Conservation (phyloP, 768 basidiomycete genomes). For the Amanita thiersii region DNA sequence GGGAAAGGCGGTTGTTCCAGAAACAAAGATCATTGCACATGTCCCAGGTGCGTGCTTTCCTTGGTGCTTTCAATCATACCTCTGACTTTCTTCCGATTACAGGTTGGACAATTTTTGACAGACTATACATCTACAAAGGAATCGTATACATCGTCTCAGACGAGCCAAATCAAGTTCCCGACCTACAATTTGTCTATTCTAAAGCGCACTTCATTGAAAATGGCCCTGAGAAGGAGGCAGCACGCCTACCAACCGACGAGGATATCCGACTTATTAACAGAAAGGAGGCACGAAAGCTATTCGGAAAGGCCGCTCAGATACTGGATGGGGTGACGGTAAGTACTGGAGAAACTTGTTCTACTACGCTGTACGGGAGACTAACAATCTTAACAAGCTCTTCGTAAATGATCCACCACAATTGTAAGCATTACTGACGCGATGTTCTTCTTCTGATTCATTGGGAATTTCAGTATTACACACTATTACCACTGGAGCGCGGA, state of each 20-base stretch:
- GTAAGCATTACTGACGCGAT: conserved; percentile 35
- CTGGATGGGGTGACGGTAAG: conserved; percentile 73
- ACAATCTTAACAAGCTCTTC: conserved; percentile 47
- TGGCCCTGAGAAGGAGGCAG: conserved; percentile 42
- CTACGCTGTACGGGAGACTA: background rate
- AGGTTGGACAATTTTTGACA: conserved; percentile 92
- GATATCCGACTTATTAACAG: conserved; percentile 74
- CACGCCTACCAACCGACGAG: conserved; percentile 66
- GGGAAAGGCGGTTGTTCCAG: conserved; percentile 30
- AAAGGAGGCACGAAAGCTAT: conserved; percentile 54
- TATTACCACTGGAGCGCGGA: conserved; percentile 95
- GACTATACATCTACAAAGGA: conserved; percentile 74
- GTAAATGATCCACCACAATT: conserved; percentile 84
- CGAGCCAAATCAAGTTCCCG: conserved; percentile 57
- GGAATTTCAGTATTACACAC: conserved; percentile 60
- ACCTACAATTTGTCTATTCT: conserved; percentile 61
- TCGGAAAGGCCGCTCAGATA: conserved; percentile 63
- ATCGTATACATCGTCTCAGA: conserved; percentile 79
- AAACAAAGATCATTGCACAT: conserved; percentile 67
- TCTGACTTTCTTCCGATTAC: conserved; percentile 4
- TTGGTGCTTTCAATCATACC: conserved; percentile 3
- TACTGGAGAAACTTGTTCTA: background rate
- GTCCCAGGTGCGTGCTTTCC: conserved; percentile 48
- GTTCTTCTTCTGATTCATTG: background rate
- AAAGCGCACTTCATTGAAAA: conserved; percentile 54